A percentile compares a stretch with the other conserved stretches of the same genome.
Conservation (phyloP, 139 green algal species). For the Limnomonas spitsbergensis region DNA sequence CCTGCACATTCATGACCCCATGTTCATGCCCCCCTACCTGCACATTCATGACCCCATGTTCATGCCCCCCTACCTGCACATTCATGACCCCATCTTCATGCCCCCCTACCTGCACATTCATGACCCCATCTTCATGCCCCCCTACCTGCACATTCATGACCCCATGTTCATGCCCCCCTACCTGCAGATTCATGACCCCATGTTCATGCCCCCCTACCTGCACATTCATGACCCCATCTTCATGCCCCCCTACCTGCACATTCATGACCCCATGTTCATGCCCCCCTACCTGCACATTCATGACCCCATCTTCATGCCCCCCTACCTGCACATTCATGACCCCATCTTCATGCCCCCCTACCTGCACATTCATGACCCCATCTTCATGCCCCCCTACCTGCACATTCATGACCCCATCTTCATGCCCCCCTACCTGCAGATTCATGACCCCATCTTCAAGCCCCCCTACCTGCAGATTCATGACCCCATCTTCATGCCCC, state of each 20-base stretch:
- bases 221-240: slow-evolving; percentile 15
- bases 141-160: slow-evolving; percentile 17
- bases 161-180: no score
- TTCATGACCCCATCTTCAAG: slow-evolving; percentile 22
- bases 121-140: neutral
- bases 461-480: no score
- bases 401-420: neutral
- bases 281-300: neutral
- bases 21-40: no score
- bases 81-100: slow-evolving; percentile 22
- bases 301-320: no score
- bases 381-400: no score
- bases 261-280: neutral
- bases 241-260: no score
- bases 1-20: slow-evolving; percentile 18
- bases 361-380: slow-evolving; percentile 18
- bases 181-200: neutral
- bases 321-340: neutral
- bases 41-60: neutral
- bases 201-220: slow-evolving; percentile 3
- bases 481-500: neutral
- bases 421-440: neutral
- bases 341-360: neutral
- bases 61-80: neutral
- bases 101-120: no score